Base-by-base conservation (phyloP, 139 green algal species). In the Tetradesmus lagerheimii region DNA sequence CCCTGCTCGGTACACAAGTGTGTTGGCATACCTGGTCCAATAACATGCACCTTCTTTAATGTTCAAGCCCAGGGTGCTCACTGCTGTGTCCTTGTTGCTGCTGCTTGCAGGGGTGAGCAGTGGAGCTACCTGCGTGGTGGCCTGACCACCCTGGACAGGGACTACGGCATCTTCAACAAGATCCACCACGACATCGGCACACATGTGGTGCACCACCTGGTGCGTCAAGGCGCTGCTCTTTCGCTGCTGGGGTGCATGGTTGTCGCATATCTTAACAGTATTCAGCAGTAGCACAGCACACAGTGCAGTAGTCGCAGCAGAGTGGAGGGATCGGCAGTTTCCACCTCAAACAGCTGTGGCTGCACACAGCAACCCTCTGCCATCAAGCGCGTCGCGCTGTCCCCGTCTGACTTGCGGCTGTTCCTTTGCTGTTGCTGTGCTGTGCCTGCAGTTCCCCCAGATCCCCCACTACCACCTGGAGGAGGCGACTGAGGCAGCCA, bases 91-190 rank as follows among this genome's bases (percentile, higher is more conserved):
- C 8, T 71, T 31, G 29, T 8, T 66, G 31, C 64, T 75, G 43
- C 67, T n/a, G 18, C 4, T n/a, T 84, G 53, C 91, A 98, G 96
- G 95, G 99, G 92, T 98, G 97, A 97, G 95, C 94, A 99, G 91
- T 99, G 97, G 97, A 96, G 87, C 92, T 99, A 99, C 94, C 93
- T 99, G 93, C 95, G 97, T 47, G 97, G 97, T 50, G 97, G 97
- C 71, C 94, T 99, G 77, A 97, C 97, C 74, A 98, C 96, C 38
- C 92, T 99, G 57, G 97, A 99, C 94, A 94, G 96, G 41, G 98
- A 99, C 91, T 99, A 97, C 85, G 97, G 97, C 88, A 98, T 99
- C 92, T 98, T 99, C 95, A 99, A 99, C 93, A 98, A 99, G 91
- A 97, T 99, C 87, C 97, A 99, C 92, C 97, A 99, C 86, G 95